phyloP scores from a whole-genome alignment of 805 yeast genomes.

The Starmera amethionina region DNA sequence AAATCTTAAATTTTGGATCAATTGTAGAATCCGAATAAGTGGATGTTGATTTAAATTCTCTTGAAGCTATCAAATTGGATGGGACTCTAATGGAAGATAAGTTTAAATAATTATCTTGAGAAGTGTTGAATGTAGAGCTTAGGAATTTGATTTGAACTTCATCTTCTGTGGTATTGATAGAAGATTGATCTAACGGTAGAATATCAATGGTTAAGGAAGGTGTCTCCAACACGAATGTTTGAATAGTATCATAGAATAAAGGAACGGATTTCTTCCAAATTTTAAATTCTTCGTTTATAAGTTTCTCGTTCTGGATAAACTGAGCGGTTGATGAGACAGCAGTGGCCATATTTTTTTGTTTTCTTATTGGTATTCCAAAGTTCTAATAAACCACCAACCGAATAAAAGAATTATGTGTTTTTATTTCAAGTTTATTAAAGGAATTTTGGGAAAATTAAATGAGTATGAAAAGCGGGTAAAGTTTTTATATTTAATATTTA shows the following conservation, averaged over 20 bases:
- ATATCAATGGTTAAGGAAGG: constrained; percentile 54
- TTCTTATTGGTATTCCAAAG: background rate
- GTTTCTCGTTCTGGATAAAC: constrained; percentile 49
- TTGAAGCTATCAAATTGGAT: constrained; percentile 32
- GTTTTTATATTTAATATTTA: too few relatives aligned
- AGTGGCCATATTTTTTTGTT: background rate
- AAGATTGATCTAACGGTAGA: constrained; percentile 25
- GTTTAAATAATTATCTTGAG: constrained; percentile 33
- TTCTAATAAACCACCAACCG: background rate
- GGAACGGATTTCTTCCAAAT: constrained; percentile 84
- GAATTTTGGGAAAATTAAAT: too few relatives aligned
- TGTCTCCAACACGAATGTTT: constrained; percentile 45
- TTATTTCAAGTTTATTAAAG: too few relatives aligned
- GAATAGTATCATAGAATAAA: constrained; percentile 57
- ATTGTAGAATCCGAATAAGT: constrained; percentile 20
- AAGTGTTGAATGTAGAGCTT: constrained; percentile 36
- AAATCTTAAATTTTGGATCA: constrained; percentile 28
- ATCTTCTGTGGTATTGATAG: background rate
- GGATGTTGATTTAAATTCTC: constrained; percentile 14
- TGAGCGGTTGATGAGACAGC: constrained; percentile 18
- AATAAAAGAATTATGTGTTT: too few relatives aligned
- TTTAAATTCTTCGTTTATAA: constrained; percentile 66
- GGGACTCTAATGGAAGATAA: constrained; percentile 29
- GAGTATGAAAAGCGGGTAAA: too few relatives aligned
- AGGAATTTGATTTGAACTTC: constrained; percentile 29